Evolutionary conservation across 2,329 filamentous ascomycete genomes (phyloP).

Genomic region (Venturia nashicola): DNA sequence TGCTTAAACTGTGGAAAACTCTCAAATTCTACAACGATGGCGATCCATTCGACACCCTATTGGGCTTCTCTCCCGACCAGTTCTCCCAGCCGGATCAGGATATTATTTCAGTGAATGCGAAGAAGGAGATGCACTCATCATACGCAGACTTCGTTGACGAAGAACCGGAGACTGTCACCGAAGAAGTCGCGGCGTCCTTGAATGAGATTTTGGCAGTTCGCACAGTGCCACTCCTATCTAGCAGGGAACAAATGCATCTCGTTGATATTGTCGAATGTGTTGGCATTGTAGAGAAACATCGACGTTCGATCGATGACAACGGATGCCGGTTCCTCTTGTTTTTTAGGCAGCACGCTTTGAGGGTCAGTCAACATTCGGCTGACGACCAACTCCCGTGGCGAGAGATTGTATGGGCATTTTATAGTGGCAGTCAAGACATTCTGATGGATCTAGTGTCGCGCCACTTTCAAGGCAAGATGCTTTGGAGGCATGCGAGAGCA

Average conservation of each 20-base stretch:
- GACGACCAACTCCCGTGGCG: slow-evolving; percentile 49
- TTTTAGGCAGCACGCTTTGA: slow-evolving; percentile 68
- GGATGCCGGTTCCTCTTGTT: slow-evolving; percentile 79
- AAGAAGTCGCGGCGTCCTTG: slow-evolving; percentile 56
- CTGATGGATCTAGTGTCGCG: slow-evolving; percentile 69
- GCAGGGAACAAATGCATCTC: slow-evolving; percentile 75
- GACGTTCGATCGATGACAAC: slow-evolving; percentile 82
- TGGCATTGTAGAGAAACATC: slow-evolving; percentile 72
- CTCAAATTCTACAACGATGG: slow-evolving; percentile 76
- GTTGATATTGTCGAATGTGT: slow-evolving; percentile 77
- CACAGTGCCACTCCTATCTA: slow-evolving; percentile 67
- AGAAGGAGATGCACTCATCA: slow-evolving; percentile 37
- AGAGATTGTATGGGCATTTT: slow-evolving; percentile 77
- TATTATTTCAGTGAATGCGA: slow-evolving; percentile 19
- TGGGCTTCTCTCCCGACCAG: slow-evolving; percentile 43
- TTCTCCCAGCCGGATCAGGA: slow-evolving; percentile 29
- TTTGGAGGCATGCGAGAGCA: slow-evolving; percentile 76
- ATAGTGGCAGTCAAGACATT: slow-evolving; percentile 80
- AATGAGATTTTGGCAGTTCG: slow-evolving; percentile 66
- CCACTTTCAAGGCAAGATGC: slow-evolving; percentile 66
- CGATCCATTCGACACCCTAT: slow-evolving; percentile 65
- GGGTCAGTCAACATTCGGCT: slow-evolving; percentile 39
- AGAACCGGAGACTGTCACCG: slow-evolving; percentile 54
- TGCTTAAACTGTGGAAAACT: slow-evolving; percentile 59
- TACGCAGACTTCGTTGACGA: slow-evolving; percentile 40